These are phyloP conservation scores for Mikania micrantha DNA, from an alignment of 129 eudicot species.

Conservation along the genomic window DNA sequence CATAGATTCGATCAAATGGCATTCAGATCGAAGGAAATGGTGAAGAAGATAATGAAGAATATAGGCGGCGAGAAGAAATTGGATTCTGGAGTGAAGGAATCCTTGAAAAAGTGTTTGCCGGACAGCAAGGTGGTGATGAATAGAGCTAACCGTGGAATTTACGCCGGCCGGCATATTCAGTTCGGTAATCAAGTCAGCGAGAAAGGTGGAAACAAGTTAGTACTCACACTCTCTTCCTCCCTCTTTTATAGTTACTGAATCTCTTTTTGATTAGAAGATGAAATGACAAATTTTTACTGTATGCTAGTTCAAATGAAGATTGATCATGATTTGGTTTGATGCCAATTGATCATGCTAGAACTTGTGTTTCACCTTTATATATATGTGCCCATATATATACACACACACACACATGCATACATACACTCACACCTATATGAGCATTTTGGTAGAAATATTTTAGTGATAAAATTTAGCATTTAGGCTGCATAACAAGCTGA, in stretches of 20 bases:
- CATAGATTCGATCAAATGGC: conserved; percentile 38
- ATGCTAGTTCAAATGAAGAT: too few species aligned
- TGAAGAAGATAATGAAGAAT: conserved; percentile 76
- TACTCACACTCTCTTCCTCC: neutral
- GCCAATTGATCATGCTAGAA: too few species aligned
- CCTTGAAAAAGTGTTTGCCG: conserved; percentile 53
- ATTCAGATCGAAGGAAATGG: conserved; percentile 74
- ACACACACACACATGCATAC: too few species aligned
- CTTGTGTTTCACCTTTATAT: too few species aligned
- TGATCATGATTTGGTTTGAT: too few species aligned
- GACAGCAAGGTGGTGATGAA: conserved; percentile 81
- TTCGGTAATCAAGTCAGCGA: conserved; percentile 85
- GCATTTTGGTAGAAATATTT: neutral
- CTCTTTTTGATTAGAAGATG: neutral
- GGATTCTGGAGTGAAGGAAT: conserved; percentile 58
- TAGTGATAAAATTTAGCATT: too few species aligned
- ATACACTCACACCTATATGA: too few species aligned
- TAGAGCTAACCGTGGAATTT: conserved; percentile 90
- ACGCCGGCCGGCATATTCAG: conserved; percentile 91
- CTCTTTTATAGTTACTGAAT: neutral
- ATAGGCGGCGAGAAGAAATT: conserved; percentile 75
- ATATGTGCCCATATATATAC: too few species aligned
- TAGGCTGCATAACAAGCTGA: too few species aligned
- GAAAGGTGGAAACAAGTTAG: conserved; percentile 94
- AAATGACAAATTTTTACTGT: neutral